phyloP scores from a whole-genome alignment of 1,284 basidiomycete species.

The Ganoderma boninense region DNA sequence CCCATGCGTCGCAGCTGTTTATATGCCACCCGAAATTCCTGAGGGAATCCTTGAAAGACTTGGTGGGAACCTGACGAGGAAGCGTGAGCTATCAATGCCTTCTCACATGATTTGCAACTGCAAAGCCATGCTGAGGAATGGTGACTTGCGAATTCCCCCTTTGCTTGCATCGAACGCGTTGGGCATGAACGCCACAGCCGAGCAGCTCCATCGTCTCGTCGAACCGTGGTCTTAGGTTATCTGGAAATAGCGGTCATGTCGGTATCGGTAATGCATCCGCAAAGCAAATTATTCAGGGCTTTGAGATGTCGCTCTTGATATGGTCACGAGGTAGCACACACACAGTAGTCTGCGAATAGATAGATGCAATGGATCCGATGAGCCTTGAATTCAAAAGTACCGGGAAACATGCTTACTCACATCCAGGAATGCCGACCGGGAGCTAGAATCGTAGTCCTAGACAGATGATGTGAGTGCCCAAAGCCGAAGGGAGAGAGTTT shows the following conservation, averaged over 20 bases:
- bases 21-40: neutral
- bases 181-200: too few relatives aligned
- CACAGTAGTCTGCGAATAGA: neutral
- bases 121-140: neutral
- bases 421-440: neutral
- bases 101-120: neutral
- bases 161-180: too few relatives aligned
- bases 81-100: neutral
- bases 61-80: neutral
- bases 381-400: neutral
- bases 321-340: neutral
- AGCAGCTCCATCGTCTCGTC: neutral
- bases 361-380: neutral
- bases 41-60: neutral
- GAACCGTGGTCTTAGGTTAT: neutral
- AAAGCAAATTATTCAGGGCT: neutral
- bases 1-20: neutral
- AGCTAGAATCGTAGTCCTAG: neutral
- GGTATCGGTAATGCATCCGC: neutral
- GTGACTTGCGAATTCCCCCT: neutral
- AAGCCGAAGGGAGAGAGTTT: neutral
- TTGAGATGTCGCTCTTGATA: neutral
- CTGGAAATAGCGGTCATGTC: neutral
- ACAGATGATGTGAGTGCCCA: neutral
- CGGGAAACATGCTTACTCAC: neutral